phyloP scores from a whole-genome alignment of 129 eudicot species.

The Flaveria linearis region DNA sequence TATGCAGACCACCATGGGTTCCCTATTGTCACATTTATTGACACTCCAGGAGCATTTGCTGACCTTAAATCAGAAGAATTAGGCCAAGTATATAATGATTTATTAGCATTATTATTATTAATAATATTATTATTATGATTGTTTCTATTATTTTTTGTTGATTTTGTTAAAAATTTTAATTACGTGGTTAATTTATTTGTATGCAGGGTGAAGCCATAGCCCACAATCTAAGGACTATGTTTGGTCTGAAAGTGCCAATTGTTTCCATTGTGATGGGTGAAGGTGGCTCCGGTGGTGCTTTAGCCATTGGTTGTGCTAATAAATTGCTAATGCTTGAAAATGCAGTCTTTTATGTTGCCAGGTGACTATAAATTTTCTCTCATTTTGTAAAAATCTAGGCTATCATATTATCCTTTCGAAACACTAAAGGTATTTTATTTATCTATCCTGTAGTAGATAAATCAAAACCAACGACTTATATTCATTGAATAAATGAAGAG shows the following conservation, averaged over 20 bases:
- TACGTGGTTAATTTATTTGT: slow-evolving; percentile 9
- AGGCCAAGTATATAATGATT: slow-evolving; percentile 64
- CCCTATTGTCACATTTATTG: slow-evolving; percentile 86
- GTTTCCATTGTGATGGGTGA: slow-evolving; percentile 85
- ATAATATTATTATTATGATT: not conserved
- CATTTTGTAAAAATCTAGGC: slow-evolving; percentile 6
- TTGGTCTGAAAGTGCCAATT: slow-evolving; percentile 80
- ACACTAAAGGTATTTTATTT: not conserved
- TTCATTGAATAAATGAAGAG: slow-evolving; percentile 1
- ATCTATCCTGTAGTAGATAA: not conserved
- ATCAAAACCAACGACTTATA: not conserved
- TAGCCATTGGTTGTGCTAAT: slow-evolving; percentile 82
- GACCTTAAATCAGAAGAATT: slow-evolving; percentile 84
- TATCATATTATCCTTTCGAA: too few relatives aligned
- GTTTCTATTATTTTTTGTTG: not conserved
- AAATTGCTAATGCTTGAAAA: slow-evolving; percentile 80
- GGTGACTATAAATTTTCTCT: slow-evolving; percentile 42
- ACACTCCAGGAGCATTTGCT: slow-evolving; percentile 97
- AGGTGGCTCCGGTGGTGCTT: slow-evolving; percentile 95
- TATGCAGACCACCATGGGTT: slow-evolving; percentile 98
- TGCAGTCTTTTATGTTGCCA: slow-evolving; percentile 88
- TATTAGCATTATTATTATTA: not conserved
- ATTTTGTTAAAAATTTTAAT: not conserved
- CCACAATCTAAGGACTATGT: slow-evolving; percentile 77
- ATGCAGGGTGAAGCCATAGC: slow-evolving; percentile 97